These are phyloP conservation scores for Pseudogymnoascus sp. DNA, from an alignment of 2,329 filamentous ascomycete species.

Conservation along the genomic window DNA sequence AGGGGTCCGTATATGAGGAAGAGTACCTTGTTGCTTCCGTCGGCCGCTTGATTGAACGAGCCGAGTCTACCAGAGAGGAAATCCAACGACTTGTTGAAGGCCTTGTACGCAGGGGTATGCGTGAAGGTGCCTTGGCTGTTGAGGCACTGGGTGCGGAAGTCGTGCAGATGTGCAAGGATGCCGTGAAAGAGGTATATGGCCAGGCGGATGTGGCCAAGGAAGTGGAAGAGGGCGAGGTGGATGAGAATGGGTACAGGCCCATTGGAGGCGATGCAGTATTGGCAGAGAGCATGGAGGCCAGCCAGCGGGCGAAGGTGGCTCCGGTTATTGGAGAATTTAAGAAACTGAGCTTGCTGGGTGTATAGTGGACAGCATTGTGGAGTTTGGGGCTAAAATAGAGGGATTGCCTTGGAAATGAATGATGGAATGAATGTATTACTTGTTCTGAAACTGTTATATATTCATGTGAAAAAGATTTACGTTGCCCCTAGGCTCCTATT, in stretches of 20 bases:
- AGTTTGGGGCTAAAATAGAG: slow-evolving; percentile 9
- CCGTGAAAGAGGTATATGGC: slow-evolving; percentile 64
- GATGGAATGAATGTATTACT: neutral
- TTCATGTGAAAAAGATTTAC: too few species aligned
- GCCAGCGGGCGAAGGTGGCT: slow-evolving; percentile 23
- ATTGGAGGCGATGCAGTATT: slow-evolving; percentile 28
- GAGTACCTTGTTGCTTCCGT: slow-evolving; percentile 92
- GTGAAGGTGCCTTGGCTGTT: slow-evolving; percentile 73
- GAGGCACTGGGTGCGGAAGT: slow-evolving; percentile 69
- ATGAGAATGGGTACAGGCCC: slow-evolving; percentile 22
- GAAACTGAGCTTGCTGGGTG: slow-evolving; percentile 33
- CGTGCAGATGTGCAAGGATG: slow-evolving; percentile 56
- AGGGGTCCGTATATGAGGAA: slow-evolving; percentile 95
- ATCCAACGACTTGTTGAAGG: slow-evolving; percentile 67
- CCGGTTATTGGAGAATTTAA: slow-evolving; percentile 33
- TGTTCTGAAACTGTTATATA: neutral
- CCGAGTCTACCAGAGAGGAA: slow-evolving; percentile 66
- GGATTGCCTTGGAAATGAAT: slow-evolving; percentile 5
- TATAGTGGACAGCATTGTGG: neutral
- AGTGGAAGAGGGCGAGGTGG: slow-evolving; percentile 22
- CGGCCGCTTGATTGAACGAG: slow-evolving; percentile 70
- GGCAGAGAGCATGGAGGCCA: slow-evolving; percentile 26
- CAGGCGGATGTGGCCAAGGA: slow-evolving; percentile 18
- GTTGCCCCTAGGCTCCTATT: neutral
- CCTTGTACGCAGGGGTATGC: slow-evolving; percentile 72